Evolutionary conservation across 1,284 basidiomycete genomes (phyloP), one percentile per base, ranked within the genome.

Genomic region (Microbotryomycetes sp.): DNA sequence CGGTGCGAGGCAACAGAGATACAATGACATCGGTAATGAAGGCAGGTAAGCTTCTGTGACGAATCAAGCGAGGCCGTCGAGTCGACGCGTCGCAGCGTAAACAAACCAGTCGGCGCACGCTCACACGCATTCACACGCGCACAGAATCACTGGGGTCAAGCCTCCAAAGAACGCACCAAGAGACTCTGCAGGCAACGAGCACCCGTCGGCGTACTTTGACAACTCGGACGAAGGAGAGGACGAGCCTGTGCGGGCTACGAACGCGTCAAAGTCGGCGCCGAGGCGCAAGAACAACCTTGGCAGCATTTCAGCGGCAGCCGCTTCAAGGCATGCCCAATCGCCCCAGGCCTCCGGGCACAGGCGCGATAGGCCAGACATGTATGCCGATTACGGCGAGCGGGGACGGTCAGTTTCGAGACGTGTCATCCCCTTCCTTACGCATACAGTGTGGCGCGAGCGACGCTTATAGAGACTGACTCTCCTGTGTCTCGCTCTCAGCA

Each of bases 151-250:
- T 5, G 65, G 65, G 31, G 57, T 68, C 9, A 28, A 23, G 4
- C 61, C 67, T 3, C 64, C 64, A 2, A 59, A 55, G 28, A 56
- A 57, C 26, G 64, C 64, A 2, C 61, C 64, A 4, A 56, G 67
- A 16, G 67, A 68, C 41, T 66, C 64, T 18, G 64, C 60, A 2
- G 67, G 64, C 2, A 56, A 69, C 45, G 60, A 73, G 26, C 28
- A 67, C 47, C 35, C 67, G 62, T 35, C 68, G n/a, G 52, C 69
- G 50, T 51, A 63, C 70, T 60, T 72, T 47, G 51, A 45, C 41
- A 48, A 69, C 61, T n/a, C 67, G 67, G 30, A 51, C 27, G 15
- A 68, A 5, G 45, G 67, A 57, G 52, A 61, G 57, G 13, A 21
- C 52, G 16, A 68, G 70, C 13, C 61, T 54, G 46, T 60, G 54